These are phyloP conservation scores for Calycina herbarum DNA, from an alignment of 2,329 filamentous ascomycete species.

Conservation along the genomic window DNA sequence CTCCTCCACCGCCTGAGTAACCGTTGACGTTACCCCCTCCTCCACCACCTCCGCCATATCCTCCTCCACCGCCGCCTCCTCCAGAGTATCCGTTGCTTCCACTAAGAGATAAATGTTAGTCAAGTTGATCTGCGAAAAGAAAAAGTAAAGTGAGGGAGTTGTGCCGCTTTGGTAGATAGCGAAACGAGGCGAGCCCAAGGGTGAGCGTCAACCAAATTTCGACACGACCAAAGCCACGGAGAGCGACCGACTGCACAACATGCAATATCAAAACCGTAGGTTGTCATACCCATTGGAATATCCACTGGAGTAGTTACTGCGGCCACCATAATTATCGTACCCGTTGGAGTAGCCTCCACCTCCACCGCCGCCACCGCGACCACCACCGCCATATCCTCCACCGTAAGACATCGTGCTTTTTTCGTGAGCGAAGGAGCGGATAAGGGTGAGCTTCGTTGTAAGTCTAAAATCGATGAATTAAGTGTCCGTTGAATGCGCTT, in stretches of 20 bases:
- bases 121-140: conserved; percentile 16
- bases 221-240: conserved; percentile 35
- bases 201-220: conserved; percentile 27
- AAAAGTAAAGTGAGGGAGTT: conserved; percentile 23
- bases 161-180: conserved; percentile 25
- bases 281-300: conserved; percentile 51
- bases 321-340: conserved; percentile 51
- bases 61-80: conserved; percentile 45
- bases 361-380: conserved; percentile 45
- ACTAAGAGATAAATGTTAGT: conserved; percentile 45
- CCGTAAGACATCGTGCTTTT: conserved; percentile 67
- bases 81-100: conserved; percentile 52
- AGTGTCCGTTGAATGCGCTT: conserved; percentile 11
- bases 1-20: conserved; percentile 37
- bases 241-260: conserved; percentile 36
- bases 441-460: conserved; percentile 15
- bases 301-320: conserved; percentile 48
- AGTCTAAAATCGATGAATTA: conserved; percentile 14
- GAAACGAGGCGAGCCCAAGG: conserved; percentile 17
- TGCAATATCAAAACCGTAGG: conserved; percentile 39
- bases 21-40: conserved; percentile 42
- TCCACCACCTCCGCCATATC: conserved; percentile 45
- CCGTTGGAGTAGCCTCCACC: conserved; percentile 55
- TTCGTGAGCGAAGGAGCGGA: conserved; percentile 23
- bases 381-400: conserved; percentile 45